Evolutionary conservation across 108 stramenopile genomes (phyloP).

Genomic region (Nitzschia inconspicua): DNA sequence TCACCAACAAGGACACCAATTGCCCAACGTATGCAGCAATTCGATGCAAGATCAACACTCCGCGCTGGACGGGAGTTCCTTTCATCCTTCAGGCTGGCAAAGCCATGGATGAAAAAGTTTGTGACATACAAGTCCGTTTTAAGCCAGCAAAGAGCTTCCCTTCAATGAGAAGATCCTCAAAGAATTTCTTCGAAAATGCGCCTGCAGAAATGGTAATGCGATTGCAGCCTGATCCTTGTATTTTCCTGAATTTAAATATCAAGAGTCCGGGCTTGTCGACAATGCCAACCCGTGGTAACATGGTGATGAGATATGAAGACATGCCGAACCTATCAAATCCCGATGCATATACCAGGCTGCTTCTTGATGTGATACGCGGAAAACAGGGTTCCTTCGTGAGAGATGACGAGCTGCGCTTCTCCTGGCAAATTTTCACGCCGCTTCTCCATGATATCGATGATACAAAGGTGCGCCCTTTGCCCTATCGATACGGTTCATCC

Average conservation of each 20-base stretch:
- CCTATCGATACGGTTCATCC: conserved; percentile 71
- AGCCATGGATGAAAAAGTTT: conserved; percentile 89
- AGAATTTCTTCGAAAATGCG: conserved; percentile 31
- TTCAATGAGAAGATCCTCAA: conserved; percentile 34
- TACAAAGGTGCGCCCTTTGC: conserved; percentile 46
- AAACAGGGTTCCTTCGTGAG: conserved; percentile 90
- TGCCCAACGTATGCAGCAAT: conserved; percentile 90
- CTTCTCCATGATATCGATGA: conserved; percentile 84
- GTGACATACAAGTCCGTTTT: conserved; percentile 91
- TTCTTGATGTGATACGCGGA: conserved; percentile 93
- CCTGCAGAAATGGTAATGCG: conserved; percentile 91
- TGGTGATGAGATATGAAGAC: conserved; percentile 75
- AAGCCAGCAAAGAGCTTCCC: conserved; percentile 53
- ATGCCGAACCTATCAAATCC: conserved; percentile 50
- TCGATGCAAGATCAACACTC: conserved; percentile 84
- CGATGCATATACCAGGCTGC: conserved; percentile 94
- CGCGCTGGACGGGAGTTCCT: conserved; percentile 96
- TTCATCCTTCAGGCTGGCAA: conserved; percentile 98
- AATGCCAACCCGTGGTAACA: conserved; percentile 60
- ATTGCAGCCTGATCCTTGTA: conserved; percentile 81
- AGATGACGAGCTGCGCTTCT: conserved; percentile 86
- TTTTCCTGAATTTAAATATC: conserved; percentile 89
- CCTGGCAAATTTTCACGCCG: conserved; percentile 96
- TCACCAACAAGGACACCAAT: conserved; percentile 78
- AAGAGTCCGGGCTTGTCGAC: conserved; percentile 87